Base-by-base conservation (phyloP, 2,329 filamentous ascomycete genomes). In the Lojkania enalia region DNA sequence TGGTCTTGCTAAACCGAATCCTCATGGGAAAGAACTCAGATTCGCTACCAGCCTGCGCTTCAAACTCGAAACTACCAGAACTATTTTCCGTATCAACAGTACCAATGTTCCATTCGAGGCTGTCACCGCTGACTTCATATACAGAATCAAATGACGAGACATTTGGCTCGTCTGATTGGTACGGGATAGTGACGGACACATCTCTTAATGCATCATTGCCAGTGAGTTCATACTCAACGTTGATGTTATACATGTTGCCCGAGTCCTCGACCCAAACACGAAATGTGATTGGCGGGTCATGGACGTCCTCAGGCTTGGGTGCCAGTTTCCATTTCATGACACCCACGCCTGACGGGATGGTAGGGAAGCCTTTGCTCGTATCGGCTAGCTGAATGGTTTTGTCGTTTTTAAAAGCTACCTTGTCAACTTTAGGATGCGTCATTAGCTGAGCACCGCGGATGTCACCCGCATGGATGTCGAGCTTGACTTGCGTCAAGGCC, bases 21-120 rank as follows among this genome's bases (percentile, higher is more conserved):
- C 82, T 86, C 91, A 99, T 97, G 1, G 94, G 94, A 84, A 99
- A 99, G 76, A 97, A 97, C 60, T 96, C 91, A 44, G 89, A 86
- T 67, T 97, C 94, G 56, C 91, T 88, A 43, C 84, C 82, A 9
- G 88, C 88, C 68, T 88, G 84, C 1, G 90, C 90, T 72, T 97
- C 94, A 57, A 99, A 97, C 70, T 99, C 94, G 63, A 99, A 97
- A 35, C 88, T 86, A 14, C 94, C 94, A 30, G 78, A 90, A 14
- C 85, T 74, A 67, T 94, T 96, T 46, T 86, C 85, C 39, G 90
- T 85, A 61, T 91, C 87, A 30, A 97, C 85, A 3, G 83, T 81
- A 49, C 94, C 92, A 60, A 99, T 88, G 31, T 86, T 87, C 94
- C 94, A 99, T 68, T 97, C 92, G 45, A 99, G 73, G 67, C 85